phyloP scores from a whole-genome alignment of 768 basidiomycete species.

The Hortiboletus flavorubellus region DNA sequence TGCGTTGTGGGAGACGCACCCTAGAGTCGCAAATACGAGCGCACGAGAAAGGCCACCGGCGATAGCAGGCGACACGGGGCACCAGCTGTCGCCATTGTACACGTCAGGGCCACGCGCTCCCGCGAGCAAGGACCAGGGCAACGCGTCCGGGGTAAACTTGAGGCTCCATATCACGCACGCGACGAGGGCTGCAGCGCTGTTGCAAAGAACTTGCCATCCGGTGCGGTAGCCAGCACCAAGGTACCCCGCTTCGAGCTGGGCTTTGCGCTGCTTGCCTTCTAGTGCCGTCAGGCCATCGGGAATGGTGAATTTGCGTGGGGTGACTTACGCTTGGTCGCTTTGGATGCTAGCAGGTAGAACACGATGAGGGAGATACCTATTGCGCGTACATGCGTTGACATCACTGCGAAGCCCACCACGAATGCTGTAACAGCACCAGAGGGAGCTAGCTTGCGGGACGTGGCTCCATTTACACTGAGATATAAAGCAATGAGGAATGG shows the following conservation, averaged over 20 bases:
- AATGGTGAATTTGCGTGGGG: neutral
- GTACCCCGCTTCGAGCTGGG: slow-evolving; percentile 73
- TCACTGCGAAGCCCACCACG: slow-evolving; percentile 66
- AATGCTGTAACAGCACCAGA: slow-evolving; percentile 78
- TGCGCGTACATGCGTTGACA: slow-evolving; percentile 62
- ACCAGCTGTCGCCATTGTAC: slow-evolving; percentile 53
- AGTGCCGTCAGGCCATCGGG: neutral
- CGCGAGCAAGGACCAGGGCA: slow-evolving; percentile 35
- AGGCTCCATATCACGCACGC: slow-evolving; percentile 65
- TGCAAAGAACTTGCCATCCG: slow-evolving; percentile 81
- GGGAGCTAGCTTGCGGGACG: slow-evolving; percentile 70
- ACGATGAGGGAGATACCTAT: slow-evolving; percentile 67
- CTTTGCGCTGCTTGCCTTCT: slow-evolving; percentile 77
- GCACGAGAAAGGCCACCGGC: slow-evolving; percentile 54
- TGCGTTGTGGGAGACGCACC: slow-evolving; percentile 41
- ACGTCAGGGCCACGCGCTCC: slow-evolving; percentile 10
- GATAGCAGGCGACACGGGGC: slow-evolving; percentile 48
- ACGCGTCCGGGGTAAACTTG: slow-evolving; percentile 45
- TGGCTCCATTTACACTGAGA: slow-evolving; percentile 66
- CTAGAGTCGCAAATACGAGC: slow-evolving; percentile 62
- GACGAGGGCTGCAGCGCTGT: slow-evolving; percentile 62
- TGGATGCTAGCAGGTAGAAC: slow-evolving; percentile 78
- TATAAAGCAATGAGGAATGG: slow-evolving; percentile 48
- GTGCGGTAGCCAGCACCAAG: slow-evolving; percentile 70
- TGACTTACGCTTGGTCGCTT: slow-evolving; percentile 75